Base-by-base conservation (phyloP, 176 grass and related monocot genomes). In the Thalia dealbata region DNA sequence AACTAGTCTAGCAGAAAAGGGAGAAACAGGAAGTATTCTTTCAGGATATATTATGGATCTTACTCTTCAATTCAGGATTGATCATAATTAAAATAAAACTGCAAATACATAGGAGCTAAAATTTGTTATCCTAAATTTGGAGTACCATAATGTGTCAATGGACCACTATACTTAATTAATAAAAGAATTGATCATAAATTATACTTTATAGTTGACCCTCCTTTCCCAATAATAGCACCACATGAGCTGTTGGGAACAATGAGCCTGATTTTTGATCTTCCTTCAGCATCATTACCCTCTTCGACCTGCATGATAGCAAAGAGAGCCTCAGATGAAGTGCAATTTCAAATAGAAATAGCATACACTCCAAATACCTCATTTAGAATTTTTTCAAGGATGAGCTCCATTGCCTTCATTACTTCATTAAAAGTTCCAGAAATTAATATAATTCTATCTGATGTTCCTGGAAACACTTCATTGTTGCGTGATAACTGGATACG, bases 141-240 rank as follows among this genome's bases (percentile, higher is more conserved):
- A 50, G 61, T 21, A 82, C 24, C 14, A 78, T 12, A 76, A 51
- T 21, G 28, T 14, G 23, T 24, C 4, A 38, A 38, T 38, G 32
- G 32, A 38, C 74, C 46, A 82, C 10, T 61, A 52, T 6, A 10
- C 22, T 23, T 52, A 74, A 27, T 14, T 30, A 18, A 18, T 27
- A 52, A 71, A 71, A 79, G 72, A 6, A 41, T 28, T 71, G 32
- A n/a, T 25, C 45, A 18, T 22, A 59, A 78, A 78, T 3, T 85
- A 85, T 90, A 97, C 89, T 93, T 99, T 76, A 99, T 99, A 73
- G 95, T 99, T 52, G 85, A 78, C 80, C 95, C 95, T 79, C 87
- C 95, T 87, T 93, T 93, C 74, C 95, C 95, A 87, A 99, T 99
- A 72, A 99, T 90, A 35, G 90, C 95, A 65, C 95, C 95, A 76